phyloP scores from a whole-genome alignment of 2,329 filamentous ascomycete species.

The Xylaria sp. region DNA sequence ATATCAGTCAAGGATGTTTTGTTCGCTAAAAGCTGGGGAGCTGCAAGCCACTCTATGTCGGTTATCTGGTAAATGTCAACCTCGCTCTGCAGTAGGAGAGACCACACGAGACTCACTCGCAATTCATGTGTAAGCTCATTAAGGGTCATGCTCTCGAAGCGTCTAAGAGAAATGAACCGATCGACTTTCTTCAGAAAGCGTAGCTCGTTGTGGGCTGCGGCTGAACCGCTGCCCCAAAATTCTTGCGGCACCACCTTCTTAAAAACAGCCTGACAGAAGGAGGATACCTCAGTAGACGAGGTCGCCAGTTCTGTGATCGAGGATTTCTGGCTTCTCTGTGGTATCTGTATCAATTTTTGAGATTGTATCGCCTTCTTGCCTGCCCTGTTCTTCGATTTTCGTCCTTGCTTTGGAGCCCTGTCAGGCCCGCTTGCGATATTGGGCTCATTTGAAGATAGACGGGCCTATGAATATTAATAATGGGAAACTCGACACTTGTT shows the following conservation, averaged over 20 bases:
- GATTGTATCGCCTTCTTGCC: constrained; percentile 38
- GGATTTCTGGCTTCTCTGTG: constrained; percentile 54
- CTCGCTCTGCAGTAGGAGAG: neutral
- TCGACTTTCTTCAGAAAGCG: constrained; percentile 76
- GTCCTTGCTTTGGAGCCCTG: constrained; percentile 24
- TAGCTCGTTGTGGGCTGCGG: constrained; percentile 67
- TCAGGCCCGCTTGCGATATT: constrained; percentile 24
- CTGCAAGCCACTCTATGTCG: constrained; percentile 77
- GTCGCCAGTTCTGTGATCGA: constrained; percentile 75
- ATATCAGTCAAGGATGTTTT: constrained; percentile 78
- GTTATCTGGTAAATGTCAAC: constrained; percentile 63
- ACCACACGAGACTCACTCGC: constrained; percentile 64
- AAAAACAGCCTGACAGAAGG: constrained; percentile 84
- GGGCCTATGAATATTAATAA: constrained; percentile 40
- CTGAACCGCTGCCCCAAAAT: constrained; percentile 74
- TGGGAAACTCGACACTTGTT: neutral
- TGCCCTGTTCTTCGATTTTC: constrained; percentile 32
- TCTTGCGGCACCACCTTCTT: constrained; percentile 75
- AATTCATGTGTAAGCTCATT: constrained; percentile 81
- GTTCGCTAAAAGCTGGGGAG: constrained; percentile 56
- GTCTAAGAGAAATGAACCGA: constrained; percentile 78
- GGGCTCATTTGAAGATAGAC: constrained; percentile 29
- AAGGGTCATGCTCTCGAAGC: constrained; percentile 82
- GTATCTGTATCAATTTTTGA: constrained; percentile 36
- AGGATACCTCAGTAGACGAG: constrained; percentile 75